These are phyloP conservation scores for Lachnellula occidentalis DNA, from an alignment of 2,329 filamentous ascomycete genomes.

Conservation along the genomic window DNA sequence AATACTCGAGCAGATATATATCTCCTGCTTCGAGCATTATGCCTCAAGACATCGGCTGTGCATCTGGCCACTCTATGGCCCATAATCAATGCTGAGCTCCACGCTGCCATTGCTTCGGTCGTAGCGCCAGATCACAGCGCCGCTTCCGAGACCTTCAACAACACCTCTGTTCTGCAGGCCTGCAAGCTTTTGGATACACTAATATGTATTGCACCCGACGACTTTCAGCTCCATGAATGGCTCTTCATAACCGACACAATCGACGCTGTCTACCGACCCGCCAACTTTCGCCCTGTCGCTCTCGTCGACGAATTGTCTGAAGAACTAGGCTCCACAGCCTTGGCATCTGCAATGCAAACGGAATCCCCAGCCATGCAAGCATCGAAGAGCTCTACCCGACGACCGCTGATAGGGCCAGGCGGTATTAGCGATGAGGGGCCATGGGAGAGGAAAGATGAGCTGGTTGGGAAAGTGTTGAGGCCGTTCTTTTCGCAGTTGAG, in stretches of 20 bases:
- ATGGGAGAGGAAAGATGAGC: conserved; percentile 57
- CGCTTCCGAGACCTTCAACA: conserved; percentile 68
- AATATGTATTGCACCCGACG: conserved; percentile 81
- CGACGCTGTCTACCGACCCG: conserved; percentile 83
- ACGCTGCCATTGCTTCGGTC: conserved; percentile 71
- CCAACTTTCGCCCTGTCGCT: conserved; percentile 62
- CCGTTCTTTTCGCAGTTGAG: conserved; percentile 91
- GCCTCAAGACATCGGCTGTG: conserved; percentile 71
- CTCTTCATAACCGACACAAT: conserved; percentile 96
- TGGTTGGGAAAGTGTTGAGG: conserved; percentile 72
- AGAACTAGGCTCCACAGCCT: conserved; percentile 44
- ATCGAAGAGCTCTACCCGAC: conserved; percentile 27
- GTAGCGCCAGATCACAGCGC: conserved; percentile 59
- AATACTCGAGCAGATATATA: conserved; percentile 84
- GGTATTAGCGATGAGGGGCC: conserved; percentile 50
- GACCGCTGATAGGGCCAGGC: conserved; percentile 35
- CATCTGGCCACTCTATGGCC: conserved; percentile 88
- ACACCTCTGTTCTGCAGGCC: conserved; percentile 74
- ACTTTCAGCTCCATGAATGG: conserved; percentile 98
- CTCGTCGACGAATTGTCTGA: conserved; percentile 83
- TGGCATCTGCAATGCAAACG: conserved; percentile 18
- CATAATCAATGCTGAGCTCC: conserved; percentile 78
- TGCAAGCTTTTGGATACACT: conserved; percentile 90
- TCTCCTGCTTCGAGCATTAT: conserved; percentile 76
- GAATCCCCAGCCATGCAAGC: conserved; percentile 22